phyloP scores from a whole-genome alignment of 495 filamentous ascomycete genomes.

The Penicillium steckii region DNA sequence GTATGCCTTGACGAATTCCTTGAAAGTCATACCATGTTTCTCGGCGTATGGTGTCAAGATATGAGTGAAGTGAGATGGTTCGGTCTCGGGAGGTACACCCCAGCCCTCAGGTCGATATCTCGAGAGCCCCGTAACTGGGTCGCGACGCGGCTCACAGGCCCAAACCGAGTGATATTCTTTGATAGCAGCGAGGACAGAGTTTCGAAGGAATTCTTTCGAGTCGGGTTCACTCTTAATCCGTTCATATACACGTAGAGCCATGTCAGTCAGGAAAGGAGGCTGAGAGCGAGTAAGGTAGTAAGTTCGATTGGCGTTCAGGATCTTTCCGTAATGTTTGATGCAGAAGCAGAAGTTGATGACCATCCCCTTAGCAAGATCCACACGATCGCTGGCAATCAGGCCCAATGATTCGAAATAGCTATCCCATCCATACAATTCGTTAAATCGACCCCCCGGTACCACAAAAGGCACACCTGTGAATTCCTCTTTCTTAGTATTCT shows the following conservation, averaged over 20 bases:
- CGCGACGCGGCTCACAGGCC: slow-evolving; percentile 76
- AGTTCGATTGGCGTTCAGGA: slow-evolving; percentile 91
- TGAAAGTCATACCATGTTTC: slow-evolving; percentile 77
- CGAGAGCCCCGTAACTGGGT: slow-evolving; percentile 78
- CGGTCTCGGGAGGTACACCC: slow-evolving; percentile 93
- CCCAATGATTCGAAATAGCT: slow-evolving; percentile 95
- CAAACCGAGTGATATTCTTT: slow-evolving; percentile 96
- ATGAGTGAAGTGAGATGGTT: slow-evolving; percentile 83
- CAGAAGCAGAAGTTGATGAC: slow-evolving; percentile 95
- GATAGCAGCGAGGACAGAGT: slow-evolving; percentile 83
- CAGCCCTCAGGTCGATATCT: slow-evolving; percentile 84
- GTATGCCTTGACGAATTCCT: slow-evolving; percentile 83
- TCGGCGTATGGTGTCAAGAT: slow-evolving; percentile 81
- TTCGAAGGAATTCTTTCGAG: slow-evolving; percentile 72
- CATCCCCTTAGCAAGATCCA: slow-evolving; percentile 87
- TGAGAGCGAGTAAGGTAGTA: slow-evolving; percentile 95
- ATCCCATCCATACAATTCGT: slow-evolving; percentile 97
- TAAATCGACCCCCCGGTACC: slow-evolving; percentile 94
- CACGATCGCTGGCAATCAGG: slow-evolving; percentile 75
- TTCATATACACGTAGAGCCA: slow-evolving; percentile 88
- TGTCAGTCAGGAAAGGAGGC: slow-evolving; percentile 95
- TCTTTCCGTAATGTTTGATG: slow-evolving; percentile 97
- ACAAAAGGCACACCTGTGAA: slow-evolving; percentile 87
- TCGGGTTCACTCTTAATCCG: slow-evolving; percentile 78
- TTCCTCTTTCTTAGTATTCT: slow-evolving; percentile 60